phyloP scores from a whole-genome alignment of 2,329 filamentous ascomycete genomes.

The Curvularia hawaiiensis region DNA sequence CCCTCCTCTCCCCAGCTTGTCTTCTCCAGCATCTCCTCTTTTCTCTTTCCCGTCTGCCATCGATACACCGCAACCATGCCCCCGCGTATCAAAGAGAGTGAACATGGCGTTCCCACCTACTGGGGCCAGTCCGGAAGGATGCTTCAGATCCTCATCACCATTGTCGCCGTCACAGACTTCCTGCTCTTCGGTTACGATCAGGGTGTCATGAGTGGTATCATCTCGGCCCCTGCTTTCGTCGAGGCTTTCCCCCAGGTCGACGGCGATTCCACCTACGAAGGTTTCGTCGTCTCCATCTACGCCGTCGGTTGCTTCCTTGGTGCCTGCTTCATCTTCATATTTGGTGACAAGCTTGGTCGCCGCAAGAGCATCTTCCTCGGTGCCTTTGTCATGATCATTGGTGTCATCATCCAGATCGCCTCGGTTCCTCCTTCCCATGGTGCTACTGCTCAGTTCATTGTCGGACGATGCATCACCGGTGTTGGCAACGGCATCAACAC shows the following conservation, averaged over 20 bases:
- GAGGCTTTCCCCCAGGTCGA: conserved; percentile 46
- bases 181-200: conserved; percentile 57
- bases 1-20: conserved; percentile 20
- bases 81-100: conserved; percentile 32
- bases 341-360: conserved; percentile 51
- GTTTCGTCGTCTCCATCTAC: conserved; percentile 58
- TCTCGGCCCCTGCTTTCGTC: conserved; percentile 45
- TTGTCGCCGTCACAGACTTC: conserved; percentile 54
- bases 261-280: conserved; percentile 46
- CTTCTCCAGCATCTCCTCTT: conserved; percentile 25
- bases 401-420: conserved; percentile 48
- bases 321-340: conserved; percentile 46
- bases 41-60: conserved; percentile 25
- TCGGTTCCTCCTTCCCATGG: conserved; percentile 33
- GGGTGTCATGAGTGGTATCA: conserved; percentile 51
- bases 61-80: conserved; percentile 28
- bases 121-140: conserved; percentile 38
- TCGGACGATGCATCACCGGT: conserved; percentile 58
- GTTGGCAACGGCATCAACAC: conserved; percentile 62
- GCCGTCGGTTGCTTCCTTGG: conserved; percentile 55
- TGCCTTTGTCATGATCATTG: conserved; percentile 48
- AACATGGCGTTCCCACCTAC: conserved; percentile 35
- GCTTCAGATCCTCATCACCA: conserved; percentile 43
- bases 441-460: conserved; percentile 56
- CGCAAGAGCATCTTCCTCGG: conserved; percentile 51